Evolutionary conservation across 495 filamentous ascomycete species (phyloP), one percentile per base, ranked within the genome.

Genomic region (Chlorociboria aeruginascens): DNA sequence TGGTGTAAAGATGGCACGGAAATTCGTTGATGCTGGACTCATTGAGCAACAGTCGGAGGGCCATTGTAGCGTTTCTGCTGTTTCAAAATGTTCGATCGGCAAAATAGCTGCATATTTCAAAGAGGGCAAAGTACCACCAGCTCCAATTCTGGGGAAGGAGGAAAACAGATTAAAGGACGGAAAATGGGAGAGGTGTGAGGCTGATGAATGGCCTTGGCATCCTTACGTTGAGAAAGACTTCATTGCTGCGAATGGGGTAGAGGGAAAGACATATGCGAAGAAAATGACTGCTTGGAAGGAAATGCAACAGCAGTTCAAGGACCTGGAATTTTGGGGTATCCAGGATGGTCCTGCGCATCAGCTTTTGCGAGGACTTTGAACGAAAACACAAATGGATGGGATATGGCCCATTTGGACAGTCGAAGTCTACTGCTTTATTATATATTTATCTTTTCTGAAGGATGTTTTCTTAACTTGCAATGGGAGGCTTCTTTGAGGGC

Each of bases 1-100:
- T n/a, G 74, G 68, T 0, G 61, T 69, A n/a, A 68, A 69, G 38
- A 76, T 76, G 73, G 63, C 73, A 14, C 56, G 58, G 30, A 62
- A 63, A 50, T 75, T 73, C 41, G 50, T 62, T 6, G 61, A 57
- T n/a, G 64, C 72, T 0, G 67, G 67, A 1, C 55, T 76, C 12
- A 47, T 75, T 1, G 67, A 70, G 49, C 67, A 70, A 44, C 55
- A 69, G 8, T 59, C 62, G 0, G 57, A 56, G 25, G 72, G 72
- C 8, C 71, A 74, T 51, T 70, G 66, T 46, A 62, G 65, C 13
- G 9, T 69, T 1, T 40, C 66, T 11, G 58, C 67, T 1, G 50
- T 61, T 13, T 68, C 65, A 8, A 40, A 41, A 14, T 74, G 70
- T 50, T 68, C 62, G 0, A 66, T 68, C 32, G 48, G 37, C 32